These are phyloP conservation scores for Stemphylium vesicarium DNA, from an alignment of 2,329 filamentous ascomycete genomes.

Conservation along the genomic window DNA sequence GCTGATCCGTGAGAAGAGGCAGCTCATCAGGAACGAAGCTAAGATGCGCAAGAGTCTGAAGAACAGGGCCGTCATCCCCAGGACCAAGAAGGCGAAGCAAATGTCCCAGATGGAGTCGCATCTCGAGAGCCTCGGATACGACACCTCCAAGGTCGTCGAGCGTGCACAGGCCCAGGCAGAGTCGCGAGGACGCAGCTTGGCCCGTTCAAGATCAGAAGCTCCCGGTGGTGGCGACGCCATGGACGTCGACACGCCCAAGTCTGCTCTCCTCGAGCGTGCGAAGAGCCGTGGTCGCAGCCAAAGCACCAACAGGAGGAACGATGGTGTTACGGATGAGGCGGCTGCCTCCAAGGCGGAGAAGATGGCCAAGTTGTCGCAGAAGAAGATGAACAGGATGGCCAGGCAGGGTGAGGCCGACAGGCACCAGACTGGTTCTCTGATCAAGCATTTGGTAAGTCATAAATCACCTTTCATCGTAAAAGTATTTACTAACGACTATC, in stretches of 20 bases:
- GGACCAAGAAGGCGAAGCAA: slow-evolving; percentile 79
- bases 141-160: slow-evolving; percentile 75
- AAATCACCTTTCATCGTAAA: background rate
- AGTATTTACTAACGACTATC: slow-evolving; percentile 19
- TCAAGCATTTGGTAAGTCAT: slow-evolving; percentile 85
- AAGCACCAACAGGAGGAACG: slow-evolving; percentile 72
- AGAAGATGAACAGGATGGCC: slow-evolving; percentile 98
- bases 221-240: slow-evolving; percentile 70
- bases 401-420: slow-evolving; percentile 96
- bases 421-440: slow-evolving; percentile 78
- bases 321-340: slow-evolving; percentile 74
- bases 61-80: slow-evolving; percentile 93
- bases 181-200: slow-evolving; percentile 74
- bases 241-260: slow-evolving; percentile 63
- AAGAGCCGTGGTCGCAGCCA: slow-evolving; percentile 74
- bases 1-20: slow-evolving; percentile 92
- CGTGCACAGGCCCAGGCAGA: slow-evolving; percentile 68
- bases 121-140: slow-evolving; percentile 83
- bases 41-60: slow-evolving; percentile 96
- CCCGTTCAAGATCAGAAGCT: slow-evolving; percentile 62
- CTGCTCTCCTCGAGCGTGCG: slow-evolving; percentile 59
- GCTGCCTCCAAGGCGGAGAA: slow-evolving; percentile 81
- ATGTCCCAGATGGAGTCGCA: slow-evolving; percentile 86
- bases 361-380: slow-evolving; percentile 87
- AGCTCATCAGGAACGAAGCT: slow-evolving; percentile 90